phyloP scores from a whole-genome alignment of 2,329 filamentous ascomycete genomes.

The Alternaria sp. region DNA sequence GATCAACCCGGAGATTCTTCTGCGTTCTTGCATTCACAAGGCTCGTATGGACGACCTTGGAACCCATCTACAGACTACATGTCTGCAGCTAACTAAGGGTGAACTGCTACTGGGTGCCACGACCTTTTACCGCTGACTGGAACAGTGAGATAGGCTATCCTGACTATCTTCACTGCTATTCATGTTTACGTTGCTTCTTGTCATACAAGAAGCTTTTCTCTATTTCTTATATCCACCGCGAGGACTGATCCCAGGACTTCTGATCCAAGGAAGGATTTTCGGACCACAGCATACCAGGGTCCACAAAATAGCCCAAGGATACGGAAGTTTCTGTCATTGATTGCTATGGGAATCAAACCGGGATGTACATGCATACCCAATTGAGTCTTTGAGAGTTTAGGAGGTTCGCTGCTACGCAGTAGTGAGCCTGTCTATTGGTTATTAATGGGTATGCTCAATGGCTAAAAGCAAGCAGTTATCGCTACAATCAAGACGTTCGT shows the following conservation, averaged over 20 bases:
- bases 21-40: not conserved
- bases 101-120: not conserved
- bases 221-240: not conserved
- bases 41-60: not conserved
- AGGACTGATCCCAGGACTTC: not conserved
- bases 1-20: not conserved
- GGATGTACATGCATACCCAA: not conserved
- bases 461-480: slow-evolving; percentile 1
- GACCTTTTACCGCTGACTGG: not conserved
- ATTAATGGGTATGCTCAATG: not conserved
- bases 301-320: too few relatives aligned
- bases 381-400: not conserved
- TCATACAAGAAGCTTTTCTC: slow-evolving; percentile 1
- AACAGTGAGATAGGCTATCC: not conserved
- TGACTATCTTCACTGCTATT: not conserved
- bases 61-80: not conserved
- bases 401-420: not conserved
- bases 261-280: not conserved
- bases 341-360: not conserved
- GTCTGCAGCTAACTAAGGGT: not conserved
- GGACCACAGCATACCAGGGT: not conserved
- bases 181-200: slow-evolving; percentile 1
- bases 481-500: not conserved
- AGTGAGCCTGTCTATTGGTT: not conserved
- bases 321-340: not conserved